These are phyloP conservation scores for Kondoa subrosea DNA, from an alignment of 768 basidiomycete genomes.

Conservation along the genomic window DNA sequence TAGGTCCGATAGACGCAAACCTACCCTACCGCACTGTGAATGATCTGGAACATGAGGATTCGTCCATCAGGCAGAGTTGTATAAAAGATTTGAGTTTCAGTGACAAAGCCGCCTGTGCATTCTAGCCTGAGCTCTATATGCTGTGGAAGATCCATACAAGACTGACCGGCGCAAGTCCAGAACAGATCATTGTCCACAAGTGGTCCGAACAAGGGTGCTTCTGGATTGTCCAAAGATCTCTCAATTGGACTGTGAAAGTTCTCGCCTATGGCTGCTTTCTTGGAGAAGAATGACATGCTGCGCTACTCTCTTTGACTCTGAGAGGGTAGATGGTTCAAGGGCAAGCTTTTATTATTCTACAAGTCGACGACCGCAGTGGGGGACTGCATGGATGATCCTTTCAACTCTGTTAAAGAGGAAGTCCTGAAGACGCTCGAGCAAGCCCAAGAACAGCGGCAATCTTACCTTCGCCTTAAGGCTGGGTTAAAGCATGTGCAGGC, in stretches of 20 bases:
- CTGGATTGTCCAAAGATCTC: background rate
- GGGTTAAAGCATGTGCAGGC: background rate
- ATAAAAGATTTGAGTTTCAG: slow-evolving; percentile 85
- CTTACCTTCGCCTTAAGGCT: background rate
- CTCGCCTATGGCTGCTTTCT: background rate
- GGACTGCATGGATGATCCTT: background rate
- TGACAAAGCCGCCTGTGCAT: slow-evolving; percentile 63
- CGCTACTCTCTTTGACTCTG: too few relatives aligned
- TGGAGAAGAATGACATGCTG: background rate
- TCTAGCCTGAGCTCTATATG: background rate
- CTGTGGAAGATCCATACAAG: background rate
- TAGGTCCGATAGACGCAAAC: slow-evolving; percentile 31
- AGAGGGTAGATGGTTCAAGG: background rate
- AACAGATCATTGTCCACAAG: background rate
- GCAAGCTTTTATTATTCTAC: background rate
- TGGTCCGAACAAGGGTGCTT: slow-evolving; percentile 3
- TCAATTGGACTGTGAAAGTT: background rate
- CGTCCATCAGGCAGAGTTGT: slow-evolving; percentile 56
- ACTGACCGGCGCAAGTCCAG: slow-evolving; percentile 4
- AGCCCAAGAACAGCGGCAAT: background rate
- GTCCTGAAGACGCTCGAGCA: background rate
- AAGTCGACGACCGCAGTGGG: background rate
- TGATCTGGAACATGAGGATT: slow-evolving; percentile 41
- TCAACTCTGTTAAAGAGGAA: background rate
- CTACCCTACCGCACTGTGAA: slow-evolving; percentile 59